Evolutionary conservation across 495 filamentous ascomycete species (phyloP).

Genomic region (Bombardia bombarda): DNA sequence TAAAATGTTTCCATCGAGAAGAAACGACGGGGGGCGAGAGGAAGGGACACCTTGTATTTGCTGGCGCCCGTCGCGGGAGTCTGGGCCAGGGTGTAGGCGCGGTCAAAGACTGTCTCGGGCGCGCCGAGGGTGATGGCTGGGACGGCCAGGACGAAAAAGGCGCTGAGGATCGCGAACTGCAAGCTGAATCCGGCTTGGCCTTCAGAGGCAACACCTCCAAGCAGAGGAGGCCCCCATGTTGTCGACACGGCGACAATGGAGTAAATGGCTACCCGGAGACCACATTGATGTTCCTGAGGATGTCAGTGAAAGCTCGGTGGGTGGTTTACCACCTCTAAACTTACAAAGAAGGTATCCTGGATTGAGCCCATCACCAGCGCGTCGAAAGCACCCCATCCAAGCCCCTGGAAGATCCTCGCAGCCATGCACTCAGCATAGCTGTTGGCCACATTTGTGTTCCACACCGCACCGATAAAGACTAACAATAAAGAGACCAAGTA

Average conservation of each 20-base stretch:
- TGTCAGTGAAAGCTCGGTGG: not conserved
- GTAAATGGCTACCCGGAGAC: slow-evolving; percentile 28
- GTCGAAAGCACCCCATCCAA: slow-evolving; percentile 48
- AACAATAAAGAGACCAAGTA: slow-evolving; percentile 32
- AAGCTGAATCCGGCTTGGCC: slow-evolving; percentile 25
- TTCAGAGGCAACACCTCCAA: slow-evolving; percentile 39
- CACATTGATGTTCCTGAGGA: slow-evolving; percentile 40
- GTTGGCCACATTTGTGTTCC: slow-evolving; percentile 37
- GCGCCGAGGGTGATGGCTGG: slow-evolving; percentile 34
- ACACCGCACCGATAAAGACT: slow-evolving; percentile 37
- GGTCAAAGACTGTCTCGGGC: slow-evolving; percentile 43
- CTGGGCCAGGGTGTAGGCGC: slow-evolving; percentile 20
- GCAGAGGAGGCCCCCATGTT: slow-evolving; percentile 41
- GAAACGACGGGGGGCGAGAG: slow-evolving; percentile 21
- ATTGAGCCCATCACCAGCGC: slow-evolving; percentile 37
- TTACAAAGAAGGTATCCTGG: slow-evolving; percentile 45
- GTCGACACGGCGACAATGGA: slow-evolving; percentile 31
- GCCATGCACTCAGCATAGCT: slow-evolving; percentile 39
- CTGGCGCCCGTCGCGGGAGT: slow-evolving; percentile 19
- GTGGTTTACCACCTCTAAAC: slow-evolving; percentile 8
- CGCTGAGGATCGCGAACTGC: slow-evolving; percentile 39
- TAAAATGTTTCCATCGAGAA: slow-evolving; percentile 19
- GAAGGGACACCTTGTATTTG: slow-evolving; percentile 20
- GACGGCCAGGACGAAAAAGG: slow-evolving; percentile 36
- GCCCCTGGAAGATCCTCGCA: slow-evolving; percentile 39